Conservation (phyloP, 805 yeast species). For the Saccharomycopsis sp. region DNA sequence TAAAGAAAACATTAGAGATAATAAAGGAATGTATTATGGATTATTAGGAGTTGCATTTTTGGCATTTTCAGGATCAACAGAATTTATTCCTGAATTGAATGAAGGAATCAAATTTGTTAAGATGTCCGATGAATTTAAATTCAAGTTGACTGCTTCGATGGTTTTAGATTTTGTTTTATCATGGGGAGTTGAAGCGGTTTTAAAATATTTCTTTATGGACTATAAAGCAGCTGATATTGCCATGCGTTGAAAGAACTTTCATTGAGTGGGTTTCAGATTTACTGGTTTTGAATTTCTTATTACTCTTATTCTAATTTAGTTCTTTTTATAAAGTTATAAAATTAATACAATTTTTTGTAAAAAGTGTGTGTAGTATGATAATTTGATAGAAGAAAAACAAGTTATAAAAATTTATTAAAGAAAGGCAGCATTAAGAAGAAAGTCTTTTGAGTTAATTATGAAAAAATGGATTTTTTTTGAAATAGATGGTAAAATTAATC, state of each 20-base stretch:
- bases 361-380: no score
- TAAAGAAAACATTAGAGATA: slow-evolving; percentile 80
- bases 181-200: slow-evolving; percentile 66
- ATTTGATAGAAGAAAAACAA: no score
- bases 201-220: slow-evolving; percentile 83
- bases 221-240: slow-evolving; percentile 91
- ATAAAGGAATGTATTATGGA: slow-evolving; percentile 96
- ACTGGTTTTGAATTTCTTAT: no score
- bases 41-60: slow-evolving; percentile 81
- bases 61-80: slow-evolving; percentile 88
- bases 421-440: no score
- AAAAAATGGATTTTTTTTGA: no score
- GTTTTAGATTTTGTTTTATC: slow-evolving; percentile 66
- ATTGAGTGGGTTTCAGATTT: no score
- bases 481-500: no score
- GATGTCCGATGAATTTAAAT: slow-evolving; percentile 65
- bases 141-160: slow-evolving; percentile 64
- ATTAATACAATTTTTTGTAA: no score
- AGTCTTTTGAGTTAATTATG: no score
- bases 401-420: no score
- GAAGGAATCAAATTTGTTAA: slow-evolving; percentile 88
- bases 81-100: slow-evolving; percentile 87
- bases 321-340: no score
- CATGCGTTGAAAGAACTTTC: background rate
- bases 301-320: no score